Evolutionary conservation across 495 filamentous ascomycete species (phyloP), one percentile per base, ranked within the genome.

Genomic region (Recurvomyces mirabilis): DNA sequence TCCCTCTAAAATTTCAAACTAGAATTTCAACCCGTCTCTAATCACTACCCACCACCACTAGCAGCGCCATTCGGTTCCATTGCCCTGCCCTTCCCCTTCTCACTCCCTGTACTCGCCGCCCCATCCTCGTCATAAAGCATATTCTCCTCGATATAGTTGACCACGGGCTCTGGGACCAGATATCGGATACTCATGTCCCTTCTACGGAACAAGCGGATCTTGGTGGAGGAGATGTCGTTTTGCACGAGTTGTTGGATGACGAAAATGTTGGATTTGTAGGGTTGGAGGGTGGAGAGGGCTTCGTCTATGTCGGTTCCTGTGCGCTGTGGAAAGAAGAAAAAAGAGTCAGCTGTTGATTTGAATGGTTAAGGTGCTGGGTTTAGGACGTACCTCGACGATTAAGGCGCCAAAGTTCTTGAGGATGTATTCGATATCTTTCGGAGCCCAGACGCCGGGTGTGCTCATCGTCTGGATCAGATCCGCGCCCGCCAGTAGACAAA

Each of bases 241-340:
- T 85, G 79, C 36, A 95, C 87, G 37, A 91, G 74, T 55, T 93
- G 87, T 53, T 82, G 79, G 50, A 94, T 87, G 36, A 91, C 78
- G 57, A 83, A 77, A 45, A 95, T 93, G 46, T 93, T 91, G 37
- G 77, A 70, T 38, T 75, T 72, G 73, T 72, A 82, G 25, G 78
- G 76, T 55, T 84, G 76, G 1, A 61, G 40, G 13, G 45, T 56
- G 3, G 51, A 46, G 10, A 55, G 49, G 13, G 52, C 51, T 35
- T 87, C 82, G 47, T 88, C 82, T 46, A 91, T 81, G 52, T 91
- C 84, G 14, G 87, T 91, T n/a, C 88, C 88, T 30, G 74, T 78
- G 29, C 88, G 79, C 62, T 95, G 87, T 15, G 26, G 11, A 5
- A 20, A n/a, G 17, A 34, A 24, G 31, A 18, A 32, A 19, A 30